Conservation (phyloP, 2,329 filamentous ascomycete species). For the Ophiostoma ulmi region DNA sequence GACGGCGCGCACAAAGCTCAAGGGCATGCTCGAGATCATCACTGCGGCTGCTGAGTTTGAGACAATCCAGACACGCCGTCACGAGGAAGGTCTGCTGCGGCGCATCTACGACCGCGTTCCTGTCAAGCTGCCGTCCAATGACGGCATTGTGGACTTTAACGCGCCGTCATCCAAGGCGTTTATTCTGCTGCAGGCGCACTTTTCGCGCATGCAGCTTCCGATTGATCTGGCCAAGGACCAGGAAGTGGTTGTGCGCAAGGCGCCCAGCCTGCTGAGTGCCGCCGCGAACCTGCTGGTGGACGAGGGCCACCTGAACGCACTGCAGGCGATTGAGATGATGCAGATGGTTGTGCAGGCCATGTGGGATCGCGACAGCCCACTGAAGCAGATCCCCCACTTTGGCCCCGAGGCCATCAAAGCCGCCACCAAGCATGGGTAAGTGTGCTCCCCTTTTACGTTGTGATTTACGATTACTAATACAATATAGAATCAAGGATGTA, state of each 20-base stretch:
- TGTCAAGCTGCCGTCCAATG: constrained; percentile 71
- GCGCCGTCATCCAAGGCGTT: constrained; percentile 99
- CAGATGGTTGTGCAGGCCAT: constrained; percentile 99
- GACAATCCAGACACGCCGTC: constrained; percentile 79
- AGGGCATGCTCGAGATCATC: constrained; percentile 93
- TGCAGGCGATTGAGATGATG: constrained; percentile 98
- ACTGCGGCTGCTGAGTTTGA: constrained; percentile 97
- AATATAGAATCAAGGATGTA: constrained; percentile 73
- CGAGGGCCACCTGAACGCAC: constrained; percentile 92
- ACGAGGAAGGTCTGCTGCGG: constrained; percentile 81
- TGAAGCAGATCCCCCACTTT: constrained; percentile 98
- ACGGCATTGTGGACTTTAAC: constrained; percentile 67
- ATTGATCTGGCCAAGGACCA: constrained; percentile 96
- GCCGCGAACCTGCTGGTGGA: constrained; percentile 93
- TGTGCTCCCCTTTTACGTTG: constrained; percentile 27
- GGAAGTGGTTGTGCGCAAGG: constrained; percentile 76
- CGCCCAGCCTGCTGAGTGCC: constrained; percentile 81
- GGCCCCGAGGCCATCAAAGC: constrained; percentile 75
- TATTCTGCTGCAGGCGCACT: constrained; percentile 94
- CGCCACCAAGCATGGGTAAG: constrained; percentile 71
- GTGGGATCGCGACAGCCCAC: constrained; percentile 95
- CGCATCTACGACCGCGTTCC: constrained; percentile 92
- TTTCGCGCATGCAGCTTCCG: constrained; percentile 92
- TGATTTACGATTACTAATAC: constrained; percentile 34
- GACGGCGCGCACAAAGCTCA: constrained; percentile 83